Evolutionary conservation across 768 basidiomycete genomes (phyloP), one percentile per base, ranked within the genome.

Genomic region (Royoungia palumana): DNA sequence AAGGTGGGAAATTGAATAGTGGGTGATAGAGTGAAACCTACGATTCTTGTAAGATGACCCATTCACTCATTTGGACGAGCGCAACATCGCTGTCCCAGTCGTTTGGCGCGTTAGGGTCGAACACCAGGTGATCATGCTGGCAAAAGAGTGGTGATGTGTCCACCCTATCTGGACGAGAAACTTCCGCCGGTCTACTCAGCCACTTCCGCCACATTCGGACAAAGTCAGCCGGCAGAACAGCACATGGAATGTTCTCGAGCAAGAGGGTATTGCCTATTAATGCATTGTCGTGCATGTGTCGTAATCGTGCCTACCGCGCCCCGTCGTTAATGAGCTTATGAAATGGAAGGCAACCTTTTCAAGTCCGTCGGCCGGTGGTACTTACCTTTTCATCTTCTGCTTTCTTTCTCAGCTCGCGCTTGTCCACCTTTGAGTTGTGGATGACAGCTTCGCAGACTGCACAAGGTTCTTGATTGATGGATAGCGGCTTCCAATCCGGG

Each of bases 361-460:
- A 46, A 17, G 44, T 28, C 22, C 11, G 35, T 24, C 34, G 32
- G n/a, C 47, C 34, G 48, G 35, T 36, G 40, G 41, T 47, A 24
- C 48, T 41, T 46, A 85, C 89, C 81, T 88, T 90, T 69, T 91
- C 89, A 17, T 85, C 81, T 61, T 89, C 89, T 21, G 85, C 85
- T 47, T 73, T 77, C 62, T 75, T 82, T 35, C 85, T 81, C 35
- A 76, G 54, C 54, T 80, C 83, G 35, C 75, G 77, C 57, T 78
- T 85, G 51, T 81, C 82, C 58, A 81, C 82, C 58, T 75, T 79
- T 7, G 78, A 81, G 28, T 71, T 73, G 41, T 80, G 75, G 17
- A 78, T 69, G 11, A 73, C 63, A 2, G 75, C 74, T 48, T 81
- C 78, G 57, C 91, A 94, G n/a, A 82, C 57, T 3, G 75, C 59